Evolutionary conservation across 805 yeast species (phyloP), one percentile per base, ranked within the genome.

Genomic region (Candida hispaniensis): DNA sequence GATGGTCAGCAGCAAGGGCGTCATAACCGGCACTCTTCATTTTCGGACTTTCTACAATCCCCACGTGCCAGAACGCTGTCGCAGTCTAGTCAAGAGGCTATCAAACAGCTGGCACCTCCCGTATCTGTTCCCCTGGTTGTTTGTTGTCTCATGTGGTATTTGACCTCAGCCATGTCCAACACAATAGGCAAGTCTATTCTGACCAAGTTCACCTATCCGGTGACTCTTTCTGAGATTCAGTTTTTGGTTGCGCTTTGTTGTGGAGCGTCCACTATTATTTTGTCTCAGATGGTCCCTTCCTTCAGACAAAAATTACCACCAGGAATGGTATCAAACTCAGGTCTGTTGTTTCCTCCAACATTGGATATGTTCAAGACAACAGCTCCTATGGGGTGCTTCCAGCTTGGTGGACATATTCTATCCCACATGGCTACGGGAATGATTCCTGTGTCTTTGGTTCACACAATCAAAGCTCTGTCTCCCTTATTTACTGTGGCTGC

Each of bases 361-460:
- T 29, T 32, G 23, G 44, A 43, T 8, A 52, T 58, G 33, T 41
- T 57, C 18, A 30, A 35, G 17, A 41, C 55, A 38, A 82, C 94
- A 0, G 69, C 82, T 14, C 97, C 97, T 12, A 83, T 88, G 94
- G 97, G 96, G 6, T 62, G 75, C 42, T 91, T 88, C 60, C 97
- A 88, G 61, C 80, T 88, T 46, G 63, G 77, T 13, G 98, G 97
- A 13, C 97, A 88, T 56, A 73, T 86, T 43, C 72, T 93, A 9
- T 73, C 93, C 6, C 95, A 86, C 54, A 79, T 80, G 51, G 88
- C 97, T n/a, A 85, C 95, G 2, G 70, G 86, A 2, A 56, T 80
- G 42, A 81, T 91, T 34, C 95, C 95, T 0, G 95, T 91, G n/a
- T 80, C 95, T 4, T 60, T 86, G 44, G 96, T 91, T 13, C 96